Percentiles rank a stretch among this genome's conserved stretches.
Conservation (phyloP, 805 yeast genomes). For the Sugiyamaella americana region DNA sequence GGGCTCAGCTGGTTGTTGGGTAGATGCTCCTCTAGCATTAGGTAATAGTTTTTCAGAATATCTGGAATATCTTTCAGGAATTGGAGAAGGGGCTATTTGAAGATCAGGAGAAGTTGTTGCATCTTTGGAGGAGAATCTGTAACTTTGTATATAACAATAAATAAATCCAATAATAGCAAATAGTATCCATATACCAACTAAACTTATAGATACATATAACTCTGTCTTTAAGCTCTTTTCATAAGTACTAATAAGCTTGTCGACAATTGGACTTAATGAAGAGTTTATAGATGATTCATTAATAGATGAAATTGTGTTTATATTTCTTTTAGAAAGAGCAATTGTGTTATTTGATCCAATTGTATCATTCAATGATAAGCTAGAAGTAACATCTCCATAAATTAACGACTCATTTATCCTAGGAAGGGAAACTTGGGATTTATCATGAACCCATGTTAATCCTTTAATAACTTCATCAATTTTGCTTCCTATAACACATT, state of each 20-base stretch:
- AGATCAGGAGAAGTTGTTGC: background rate
- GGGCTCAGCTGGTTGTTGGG: too few relatives aligned
- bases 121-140: background rate
- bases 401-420: constrained; percentile 30
- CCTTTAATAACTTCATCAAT: constrained; percentile 61
- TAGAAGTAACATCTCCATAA: background rate
- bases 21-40: too few relatives aligned
- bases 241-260: constrained; percentile 8
- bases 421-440: constrained; percentile 57
- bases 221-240: constrained; percentile 10
- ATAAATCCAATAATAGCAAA: constrained; percentile 8
- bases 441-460: constrained; percentile 66
- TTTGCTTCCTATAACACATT: constrained; percentile 76
- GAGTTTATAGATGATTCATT: background rate
- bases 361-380: too few relatives aligned
- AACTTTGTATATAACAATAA: constrained; percentile 7
- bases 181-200: constrained; percentile 12
- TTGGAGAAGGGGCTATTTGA: background rate
- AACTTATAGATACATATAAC: constrained; percentile 10
- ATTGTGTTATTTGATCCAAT: background rate
- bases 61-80: too few relatives aligned
- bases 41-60: background rate
- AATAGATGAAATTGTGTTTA: too few relatives aligned
- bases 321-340: background rate
- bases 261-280: background rate